phyloP scores from a whole-genome alignment of 805 yeast species.

The Wickerhamiella hasegawae region DNA sequence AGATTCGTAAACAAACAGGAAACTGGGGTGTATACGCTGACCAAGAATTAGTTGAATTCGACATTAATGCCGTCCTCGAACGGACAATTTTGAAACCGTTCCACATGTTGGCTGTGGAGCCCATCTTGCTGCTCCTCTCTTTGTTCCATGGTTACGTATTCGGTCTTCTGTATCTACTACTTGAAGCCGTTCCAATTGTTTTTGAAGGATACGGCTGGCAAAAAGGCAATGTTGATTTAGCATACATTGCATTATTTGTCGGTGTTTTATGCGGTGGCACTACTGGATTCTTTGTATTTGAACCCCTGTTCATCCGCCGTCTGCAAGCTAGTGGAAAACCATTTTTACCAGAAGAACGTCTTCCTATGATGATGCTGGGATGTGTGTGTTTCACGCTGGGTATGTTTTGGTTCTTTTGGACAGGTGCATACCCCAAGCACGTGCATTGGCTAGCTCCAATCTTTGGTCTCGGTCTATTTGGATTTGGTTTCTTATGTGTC shows the following conservation, averaged over 20 bases:
- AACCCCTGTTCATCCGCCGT: no score
- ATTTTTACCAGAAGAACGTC: no score
- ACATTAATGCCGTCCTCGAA: constrained; percentile 26
- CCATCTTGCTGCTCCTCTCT: constrained; percentile 23
- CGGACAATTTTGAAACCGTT: constrained; percentile 18
- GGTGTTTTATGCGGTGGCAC: no score
- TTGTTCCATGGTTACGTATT: constrained; percentile 25
- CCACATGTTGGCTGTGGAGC: constrained; percentile 23
- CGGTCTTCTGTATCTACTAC: constrained; percentile 24
- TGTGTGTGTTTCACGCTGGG: constrained; percentile 59
- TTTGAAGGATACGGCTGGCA: constrained; percentile 44
- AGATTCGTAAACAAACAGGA: constrained; percentile 30
- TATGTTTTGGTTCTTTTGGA: constrained; percentile 77
- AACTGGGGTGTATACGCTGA: constrained; percentile 37
- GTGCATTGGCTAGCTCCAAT: constrained; percentile 76
- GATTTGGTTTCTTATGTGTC: constrained; percentile 51
- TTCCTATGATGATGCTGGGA: constrained; percentile 59
- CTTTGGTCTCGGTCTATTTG: constrained; percentile 44
- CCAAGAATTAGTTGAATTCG: constrained; percentile 27
- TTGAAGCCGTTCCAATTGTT: constrained; percentile 24
- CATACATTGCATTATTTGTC: no score
- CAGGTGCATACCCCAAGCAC: constrained; percentile 39
- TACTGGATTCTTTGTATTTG: no score
- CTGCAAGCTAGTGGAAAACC: no score
- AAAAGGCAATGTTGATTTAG: constrained; percentile 54